A percentile compares a stretch with the other conserved stretches of the same genome.
Evolutionary conservation across 768 basidiomycete species (phyloP).

Genomic region (Jaapia argillacea): DNA sequence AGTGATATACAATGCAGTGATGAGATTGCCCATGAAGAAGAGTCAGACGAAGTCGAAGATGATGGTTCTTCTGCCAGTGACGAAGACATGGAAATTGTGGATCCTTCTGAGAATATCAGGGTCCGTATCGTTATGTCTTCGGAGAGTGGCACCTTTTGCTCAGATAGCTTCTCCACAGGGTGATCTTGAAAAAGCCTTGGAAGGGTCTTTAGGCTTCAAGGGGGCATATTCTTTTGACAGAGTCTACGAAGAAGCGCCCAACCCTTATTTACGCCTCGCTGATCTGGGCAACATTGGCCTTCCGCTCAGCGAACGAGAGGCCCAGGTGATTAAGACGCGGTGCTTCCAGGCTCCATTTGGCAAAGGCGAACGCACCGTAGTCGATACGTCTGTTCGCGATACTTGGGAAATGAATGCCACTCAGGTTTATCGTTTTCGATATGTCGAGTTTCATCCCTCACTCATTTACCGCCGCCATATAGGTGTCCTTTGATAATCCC

Average conservation of each 20-base stretch:
- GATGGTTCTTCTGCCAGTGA: too few species aligned
- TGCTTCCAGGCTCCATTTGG: conserved; percentile 35
- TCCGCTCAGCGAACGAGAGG: conserved; percentile 30
- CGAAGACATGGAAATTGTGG: too few species aligned
- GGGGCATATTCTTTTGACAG: conserved; percentile 23
- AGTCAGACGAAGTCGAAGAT: too few species aligned
- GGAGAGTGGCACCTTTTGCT: not conserved
- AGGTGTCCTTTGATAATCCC: conserved; percentile 30
- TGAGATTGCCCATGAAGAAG: too few species aligned
- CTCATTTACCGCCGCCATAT: not conserved
- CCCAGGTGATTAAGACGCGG: conserved; percentile 23
- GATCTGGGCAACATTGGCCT: conserved; percentile 33
- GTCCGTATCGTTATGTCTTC: too few species aligned
- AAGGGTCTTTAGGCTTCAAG: conserved; percentile 20
- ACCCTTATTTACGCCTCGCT: conserved; percentile 29
- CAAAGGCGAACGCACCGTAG: conserved; percentile 29
- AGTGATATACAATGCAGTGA: too few species aligned
- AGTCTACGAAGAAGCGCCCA: conserved; percentile 22
- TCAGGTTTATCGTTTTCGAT: conserved; percentile 7
- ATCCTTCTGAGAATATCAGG: too few species aligned
- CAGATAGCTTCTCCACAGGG: conserved; percentile 11
- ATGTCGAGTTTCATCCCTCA: not conserved
- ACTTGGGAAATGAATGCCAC: conserved; percentile 41
- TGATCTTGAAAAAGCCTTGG: conserved; percentile 21
- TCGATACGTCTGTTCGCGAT: conserved; percentile 34